phyloP scores from a whole-genome alignment of 345 rosid species.

The Fremontodendron californicum region DNA sequence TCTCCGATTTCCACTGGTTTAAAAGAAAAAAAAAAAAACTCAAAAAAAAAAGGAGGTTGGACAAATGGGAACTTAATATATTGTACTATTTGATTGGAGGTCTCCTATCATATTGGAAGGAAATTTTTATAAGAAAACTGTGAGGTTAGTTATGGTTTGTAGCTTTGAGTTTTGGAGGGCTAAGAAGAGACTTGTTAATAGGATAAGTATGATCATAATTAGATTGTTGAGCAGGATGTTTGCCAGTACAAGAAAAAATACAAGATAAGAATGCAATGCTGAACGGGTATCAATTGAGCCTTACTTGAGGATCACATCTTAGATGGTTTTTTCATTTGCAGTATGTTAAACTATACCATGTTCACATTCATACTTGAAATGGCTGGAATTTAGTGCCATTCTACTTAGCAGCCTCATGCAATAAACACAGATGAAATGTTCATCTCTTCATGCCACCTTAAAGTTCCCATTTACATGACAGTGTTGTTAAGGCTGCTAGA shows the following conservation, averaged over 20 bases:
- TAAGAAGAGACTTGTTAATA: neutral
- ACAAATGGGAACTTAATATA: neutral
- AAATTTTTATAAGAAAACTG: neutral
- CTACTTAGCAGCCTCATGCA: neutral
- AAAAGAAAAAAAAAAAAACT: neutral
- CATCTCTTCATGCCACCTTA: neutral
- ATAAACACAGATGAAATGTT: neutral
- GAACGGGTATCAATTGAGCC: neutral
- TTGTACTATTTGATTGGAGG: neutral
- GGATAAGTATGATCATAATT: neutral
- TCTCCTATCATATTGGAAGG: neutral
- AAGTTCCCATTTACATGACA: neutral
- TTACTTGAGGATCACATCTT: neutral
- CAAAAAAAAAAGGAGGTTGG: neutral
- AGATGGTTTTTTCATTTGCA: neutral
- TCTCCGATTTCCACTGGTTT: neutral
- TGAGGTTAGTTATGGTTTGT: neutral
- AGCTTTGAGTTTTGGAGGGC: neutral
- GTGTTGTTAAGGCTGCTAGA: neutral
- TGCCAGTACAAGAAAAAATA: neutral
- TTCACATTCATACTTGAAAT: neutral
- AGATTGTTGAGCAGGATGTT: neutral
- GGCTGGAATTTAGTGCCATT: neutral
- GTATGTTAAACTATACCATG: neutral
- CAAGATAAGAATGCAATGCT: neutral